Evolutionary conservation across 441 rosid genomes (phyloP), one percentile per base, ranked within the genome.

Genomic region (Gossypium davidsonii): DNA sequence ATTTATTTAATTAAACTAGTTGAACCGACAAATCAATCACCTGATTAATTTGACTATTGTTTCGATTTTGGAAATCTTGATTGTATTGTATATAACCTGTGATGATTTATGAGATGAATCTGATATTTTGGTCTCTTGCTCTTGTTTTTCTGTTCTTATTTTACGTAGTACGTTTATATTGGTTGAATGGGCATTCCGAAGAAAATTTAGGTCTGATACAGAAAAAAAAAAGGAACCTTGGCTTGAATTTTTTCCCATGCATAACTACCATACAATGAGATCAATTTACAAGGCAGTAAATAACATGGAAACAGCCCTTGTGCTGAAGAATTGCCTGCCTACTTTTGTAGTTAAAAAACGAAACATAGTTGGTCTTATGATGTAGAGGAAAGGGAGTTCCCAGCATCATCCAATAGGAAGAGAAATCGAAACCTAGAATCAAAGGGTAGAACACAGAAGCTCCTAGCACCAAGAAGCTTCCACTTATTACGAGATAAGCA

Each of bases 341-440:
- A 10, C n/a, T 52, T 23, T 28, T 4, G 46, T 17, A 4, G 60
- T 68, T 21, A 1, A 4, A 68, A 51, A 7, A 10, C 2, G 31
- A 42, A 51, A 15, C 25, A 6, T 67, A n/a, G 26, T 18, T 9
- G 26, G 46, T 68, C 59, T 49, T 49, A 17, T 51, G 26, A 17
- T 67, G 69, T 8, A 17, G 49, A 72, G 46, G 21, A 1, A n/a
- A 9, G 6, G 20, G 66, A 31, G 48, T 37, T 62, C 18, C 31
- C 61, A 57, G 20, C 55, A 3, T 49, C 72, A 42, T 84, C 80
- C 77, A 74, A 42, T 2, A 87, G 67, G 79, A 88, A 88, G 31
- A 88, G 87, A 71, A 81, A 86, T 7, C 94, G 84, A 76, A 88
- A 90, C 71, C 92, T 84, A 12, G 94, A 80, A 76, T 85, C 86